Base-by-base conservation (phyloP, 768 basidiomycete genomes). In the Kwoniella bestiolae region DNA sequence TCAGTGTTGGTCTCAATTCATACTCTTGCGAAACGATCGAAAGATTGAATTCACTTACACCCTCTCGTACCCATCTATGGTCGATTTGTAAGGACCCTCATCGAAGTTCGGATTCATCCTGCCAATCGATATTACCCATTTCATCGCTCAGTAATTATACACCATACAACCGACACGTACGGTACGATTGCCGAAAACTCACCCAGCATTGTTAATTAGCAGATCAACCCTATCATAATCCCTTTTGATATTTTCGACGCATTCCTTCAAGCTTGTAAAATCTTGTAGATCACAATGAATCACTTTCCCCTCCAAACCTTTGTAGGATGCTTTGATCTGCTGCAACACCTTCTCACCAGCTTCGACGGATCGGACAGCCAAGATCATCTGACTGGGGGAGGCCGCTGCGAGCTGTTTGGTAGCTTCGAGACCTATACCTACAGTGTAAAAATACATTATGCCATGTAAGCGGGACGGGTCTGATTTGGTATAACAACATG, bases 151-250 rank as follows among this genome's bases (percentile, higher is more conserved):
- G n/a, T n/a, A n/a, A n/a, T n/a, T n/a, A n/a, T n/a, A n/a, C n/a
- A n/a, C n/a, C n/a, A n/a, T n/a, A n/a, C n/a, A n/a, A n/a, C n/a
- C n/a, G n/a, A n/a, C n/a, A n/a, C n/a, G n/a, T n/a, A n/a, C n/a
- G n/a, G n/a, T n/a, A n/a, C n/a, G n/a, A 38, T 6, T 6, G 11
- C 3, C 0, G 47, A 9, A 8, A 7, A 65, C 64, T 53, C 45
- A 70, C 69, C 65, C 69, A 28, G 69, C 69, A 56, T 70, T 70
- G 34, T 70, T 70, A 31, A 70, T 59, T 21, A 70, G 51, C 14
- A 70, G 44, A 49, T 70, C 69, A 16, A 70, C 21, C n/a, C 56
- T 51, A 2, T 25, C 50, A 18, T 63, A 51, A 21, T 60, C 25
- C 31, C 35, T n/a, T n/a, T n/a, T 32, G 2, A 49, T 50, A 16